Conservation (phyloP, 2,329 filamentous ascomycete species). For the Penicillium sp. region DNA sequence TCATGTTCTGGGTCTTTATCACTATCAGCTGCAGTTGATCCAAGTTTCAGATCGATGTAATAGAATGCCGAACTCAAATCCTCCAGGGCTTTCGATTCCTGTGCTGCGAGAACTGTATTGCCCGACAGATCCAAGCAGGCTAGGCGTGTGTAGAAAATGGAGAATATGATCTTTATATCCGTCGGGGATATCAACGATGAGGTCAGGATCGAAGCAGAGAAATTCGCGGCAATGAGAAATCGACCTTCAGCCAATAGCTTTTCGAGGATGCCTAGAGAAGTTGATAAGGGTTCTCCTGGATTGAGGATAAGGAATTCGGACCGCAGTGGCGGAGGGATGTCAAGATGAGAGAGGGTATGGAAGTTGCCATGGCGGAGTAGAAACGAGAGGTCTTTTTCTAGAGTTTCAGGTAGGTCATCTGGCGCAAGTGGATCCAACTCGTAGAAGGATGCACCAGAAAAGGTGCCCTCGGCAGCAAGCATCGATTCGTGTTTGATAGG, state of each 20-base stretch:
- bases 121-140: conserved; percentile 78
- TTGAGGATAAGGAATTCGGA: conserved; percentile 63
- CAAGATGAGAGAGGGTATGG: conserved; percentile 68
- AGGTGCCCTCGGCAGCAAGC: conserved; percentile 15
- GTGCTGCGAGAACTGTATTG: conserved; percentile 64
- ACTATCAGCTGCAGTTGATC: conserved; percentile 38
- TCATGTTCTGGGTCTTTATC: conserved; percentile 63
- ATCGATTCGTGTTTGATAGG: conserved; percentile 15
- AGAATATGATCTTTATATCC: conserved; percentile 67
- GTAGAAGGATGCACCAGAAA: conserved; percentile 30
- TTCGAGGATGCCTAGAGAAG: conserved; percentile 50
- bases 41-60: conserved; percentile 35
- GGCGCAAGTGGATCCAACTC: conserved; percentile 36
- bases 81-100: conserved; percentile 62
- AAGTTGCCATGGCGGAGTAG: conserved; percentile 78
- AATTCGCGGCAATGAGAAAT: conserved; percentile 71
- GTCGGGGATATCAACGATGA: conserved; percentile 41
- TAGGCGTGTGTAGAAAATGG: conserved; percentile 75
- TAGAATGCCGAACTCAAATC: conserved; percentile 59
- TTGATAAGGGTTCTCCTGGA: conserved; percentile 54
- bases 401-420: conserved; percentile 36
- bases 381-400: conserved; percentile 73
- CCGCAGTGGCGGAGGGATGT: conserved; percentile 64
- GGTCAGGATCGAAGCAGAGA: conserved; percentile 44
- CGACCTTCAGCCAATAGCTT: conserved; percentile 69